phyloP scores from a whole-genome alignment of 345 rosid species.

The Acer negundo region DNA sequence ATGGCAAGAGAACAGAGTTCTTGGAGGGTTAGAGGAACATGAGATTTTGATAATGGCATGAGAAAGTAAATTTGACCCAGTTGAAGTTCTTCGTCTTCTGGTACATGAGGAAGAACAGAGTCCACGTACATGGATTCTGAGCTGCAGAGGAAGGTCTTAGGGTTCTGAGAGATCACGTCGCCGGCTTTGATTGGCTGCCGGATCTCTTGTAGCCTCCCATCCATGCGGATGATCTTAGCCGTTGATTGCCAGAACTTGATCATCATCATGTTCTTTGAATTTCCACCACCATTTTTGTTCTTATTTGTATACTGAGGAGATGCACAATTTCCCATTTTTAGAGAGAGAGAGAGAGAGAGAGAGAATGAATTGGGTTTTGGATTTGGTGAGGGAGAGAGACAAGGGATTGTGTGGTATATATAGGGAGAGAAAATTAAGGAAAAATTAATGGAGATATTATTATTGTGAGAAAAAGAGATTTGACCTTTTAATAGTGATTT shows the following conservation, averaged over 20 bases:
- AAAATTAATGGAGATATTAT: neutral
- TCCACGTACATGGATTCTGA: constrained; percentile 43
- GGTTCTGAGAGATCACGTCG: constrained; percentile 31
- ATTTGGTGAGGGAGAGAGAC: neutral
- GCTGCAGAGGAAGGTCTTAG: constrained; percentile 45
- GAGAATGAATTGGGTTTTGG: neutral
- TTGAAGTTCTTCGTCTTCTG: constrained; percentile 42
- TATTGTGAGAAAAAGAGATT: neutral
- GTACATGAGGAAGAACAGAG: constrained; percentile 24
- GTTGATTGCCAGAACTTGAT: constrained; percentile 25
- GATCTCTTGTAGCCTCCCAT: constrained; percentile 45
- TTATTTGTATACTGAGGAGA: constrained; percentile 24
- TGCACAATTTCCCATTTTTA: constrained; percentile 45
- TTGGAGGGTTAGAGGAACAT: constrained; percentile 32
- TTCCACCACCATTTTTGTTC: neutral
- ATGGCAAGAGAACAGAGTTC: constrained; percentile 45
- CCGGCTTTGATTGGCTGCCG: constrained; percentile 37
- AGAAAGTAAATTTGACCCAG: constrained; percentile 50
- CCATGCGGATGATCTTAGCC: constrained; percentile 33
- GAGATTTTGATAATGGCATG: constrained; percentile 41
- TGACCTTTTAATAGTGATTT: neutral
- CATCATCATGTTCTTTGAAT: constrained; percentile 4
- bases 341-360: neutral
- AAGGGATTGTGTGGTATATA: neutral
- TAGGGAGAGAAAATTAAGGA: neutral